phyloP scores from a whole-genome alignment of 2,329 filamentous ascomycete species.

The Byssochlamys sp. region DNA sequence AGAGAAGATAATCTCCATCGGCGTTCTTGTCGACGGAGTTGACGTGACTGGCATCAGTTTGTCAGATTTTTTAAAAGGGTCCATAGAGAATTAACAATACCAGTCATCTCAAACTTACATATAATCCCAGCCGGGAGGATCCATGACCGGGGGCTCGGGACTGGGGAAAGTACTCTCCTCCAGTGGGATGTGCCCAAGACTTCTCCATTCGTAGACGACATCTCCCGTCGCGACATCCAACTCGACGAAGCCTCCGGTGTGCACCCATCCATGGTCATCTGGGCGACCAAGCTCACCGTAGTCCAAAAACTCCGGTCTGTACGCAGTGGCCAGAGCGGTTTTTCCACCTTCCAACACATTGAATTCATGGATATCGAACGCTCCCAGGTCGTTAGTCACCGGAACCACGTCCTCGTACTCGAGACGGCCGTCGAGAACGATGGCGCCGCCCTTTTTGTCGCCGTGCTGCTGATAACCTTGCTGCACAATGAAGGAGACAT shows the following conservation, averaged over 20 bases:
- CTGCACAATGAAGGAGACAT: slow-evolving; percentile 40
- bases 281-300: slow-evolving; percentile 17
- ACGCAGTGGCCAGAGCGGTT: slow-evolving; percentile 17
- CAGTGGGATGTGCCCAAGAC: slow-evolving; percentile 19
- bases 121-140: slow-evolving; percentile 22
- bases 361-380: slow-evolving; percentile 32
- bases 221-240: slow-evolving; percentile 23
- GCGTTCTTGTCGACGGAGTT: slow-evolving; percentile 31
- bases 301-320: slow-evolving; percentile 14
- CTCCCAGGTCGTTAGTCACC: slow-evolving; percentile 13
- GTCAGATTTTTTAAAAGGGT: not conserved
- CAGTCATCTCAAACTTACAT: slow-evolving; percentile 9
- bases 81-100: not conserved
- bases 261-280: slow-evolving; percentile 14
- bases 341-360: slow-evolving; percentile 23
- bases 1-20: slow-evolving; percentile 30
- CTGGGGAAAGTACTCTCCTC: slow-evolving; percentile 9
- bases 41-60: slow-evolving; percentile 16
- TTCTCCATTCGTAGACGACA: slow-evolving; percentile 27
- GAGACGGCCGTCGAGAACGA: slow-evolving; percentile 41
- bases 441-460: slow-evolving; percentile 36
- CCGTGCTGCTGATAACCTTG: slow-evolving; percentile 19
- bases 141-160: slow-evolving; percentile 3
- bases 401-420: slow-evolving; percentile 33
- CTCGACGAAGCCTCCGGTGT: slow-evolving; percentile 25